Base-by-base conservation (phyloP, 1,284 basidiomycete genomes). In the Ustilago cynodontis region DNA sequence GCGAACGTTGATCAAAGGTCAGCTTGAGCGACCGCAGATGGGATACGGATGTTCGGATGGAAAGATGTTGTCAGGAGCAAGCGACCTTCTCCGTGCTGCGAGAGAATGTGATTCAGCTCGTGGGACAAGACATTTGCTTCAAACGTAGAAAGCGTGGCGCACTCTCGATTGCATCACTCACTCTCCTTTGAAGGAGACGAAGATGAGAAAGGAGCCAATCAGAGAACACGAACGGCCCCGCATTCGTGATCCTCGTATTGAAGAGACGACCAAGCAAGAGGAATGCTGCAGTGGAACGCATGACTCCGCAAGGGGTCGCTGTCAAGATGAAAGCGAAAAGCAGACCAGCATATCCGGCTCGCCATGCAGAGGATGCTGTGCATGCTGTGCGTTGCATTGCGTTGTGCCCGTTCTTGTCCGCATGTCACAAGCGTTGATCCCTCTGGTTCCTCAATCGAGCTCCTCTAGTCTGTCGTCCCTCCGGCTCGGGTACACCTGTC, bases 371-470 rank as follows among this genome's bases (percentile, higher is more conserved):
- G 20, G 20, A n/a, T 7, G 18, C 41, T 43, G 9, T n/a, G n/a
- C n/a, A n/a, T n/a, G 14, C 35, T 37, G 35, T 16, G 31, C 31
- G 11, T 43, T 20, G 11, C 20, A 16, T 20, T 43, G 41, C 41
- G n/a, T 43, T 43, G 41, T 43, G 18, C 41, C 41, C 41, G 41
- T 20, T 43, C 41, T 43, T 43, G 41, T n/a, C 41, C 41, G 41
- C 20, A 10, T 9, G 7, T 9, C 20, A 6, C 20, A 3, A 43
- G n/a, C 16, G 7, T 22, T n/a, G n/a, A n/a, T 20, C 20, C n/a
- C 20, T n/a, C 6, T 43, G 20, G n/a, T 7, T 43, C 20, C 16
- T 20, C n/a, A 13, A 16, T 39, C 18, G n/a, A n/a, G n/a, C n/a
- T n/a, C n/a, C n/a, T 39, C 37, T 18, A 13, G 6, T 39, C 18